Conservation (phyloP, 2,329 filamentous ascomycete genomes). For the Sarocladium strictum region DNA sequence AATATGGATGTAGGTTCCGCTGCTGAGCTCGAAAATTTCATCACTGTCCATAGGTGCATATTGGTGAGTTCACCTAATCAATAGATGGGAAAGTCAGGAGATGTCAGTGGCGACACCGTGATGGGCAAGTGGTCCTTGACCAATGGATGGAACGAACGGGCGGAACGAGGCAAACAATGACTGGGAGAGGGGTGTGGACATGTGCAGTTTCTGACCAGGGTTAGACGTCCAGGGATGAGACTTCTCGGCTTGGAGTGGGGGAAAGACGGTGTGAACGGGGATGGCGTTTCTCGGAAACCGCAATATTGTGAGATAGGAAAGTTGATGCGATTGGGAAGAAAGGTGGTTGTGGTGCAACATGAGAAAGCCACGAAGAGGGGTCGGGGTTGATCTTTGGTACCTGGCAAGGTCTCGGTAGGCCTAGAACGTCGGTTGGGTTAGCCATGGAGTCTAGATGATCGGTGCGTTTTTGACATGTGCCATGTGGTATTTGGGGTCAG, state of each 20-base stretch:
- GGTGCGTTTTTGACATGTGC: not conserved
- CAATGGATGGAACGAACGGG: too few relatives aligned
- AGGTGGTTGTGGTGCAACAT: not conserved
- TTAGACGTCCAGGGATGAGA: conserved; percentile 4
- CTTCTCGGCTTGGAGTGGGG: not conserved
- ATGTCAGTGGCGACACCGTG: not conserved
- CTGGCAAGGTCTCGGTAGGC: conserved; percentile 30
- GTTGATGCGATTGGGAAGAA: not conserved
- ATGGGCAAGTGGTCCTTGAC: not conserved
- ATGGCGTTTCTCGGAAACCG: not conserved
- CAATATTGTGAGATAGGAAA: not conserved
- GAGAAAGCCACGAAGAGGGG: conserved; percentile 3
- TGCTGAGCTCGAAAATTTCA: not conserved
- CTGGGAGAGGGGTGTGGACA: not conserved
- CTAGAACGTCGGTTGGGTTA: conserved; percentile 23
- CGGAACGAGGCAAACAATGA: too few relatives aligned
- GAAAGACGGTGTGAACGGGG: not conserved
- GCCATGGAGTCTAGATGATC: conserved; percentile 10
- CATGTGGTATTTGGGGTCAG: not conserved
- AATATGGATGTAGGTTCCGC: not conserved
- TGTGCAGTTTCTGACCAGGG: not conserved
- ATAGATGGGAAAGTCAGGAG: not conserved
- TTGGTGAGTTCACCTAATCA: not conserved
- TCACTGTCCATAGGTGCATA: not conserved
- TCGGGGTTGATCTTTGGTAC: conserved; percentile 17